Conservation (phyloP, 495 filamentous ascomycete genomes). For the Cryomyces minteri region DNA sequence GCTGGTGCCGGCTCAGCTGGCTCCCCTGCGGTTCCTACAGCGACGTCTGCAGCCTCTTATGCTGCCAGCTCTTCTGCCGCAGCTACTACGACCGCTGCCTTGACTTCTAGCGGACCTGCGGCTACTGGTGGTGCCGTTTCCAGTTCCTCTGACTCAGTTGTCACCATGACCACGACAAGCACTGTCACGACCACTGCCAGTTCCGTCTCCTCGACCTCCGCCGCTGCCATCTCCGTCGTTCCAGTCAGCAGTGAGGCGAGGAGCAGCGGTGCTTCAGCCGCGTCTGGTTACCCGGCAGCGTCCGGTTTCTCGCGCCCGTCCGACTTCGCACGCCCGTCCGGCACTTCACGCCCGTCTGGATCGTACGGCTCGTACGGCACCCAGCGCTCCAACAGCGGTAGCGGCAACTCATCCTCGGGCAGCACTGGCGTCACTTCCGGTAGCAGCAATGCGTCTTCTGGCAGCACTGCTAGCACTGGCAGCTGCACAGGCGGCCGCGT, state of each 20-base stretch:
- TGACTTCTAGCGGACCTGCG: not conserved
- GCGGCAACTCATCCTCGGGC: not conserved
- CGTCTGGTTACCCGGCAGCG: not conserved
- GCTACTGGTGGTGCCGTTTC: not conserved
- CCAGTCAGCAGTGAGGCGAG: not conserved
- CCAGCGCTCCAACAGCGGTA: not conserved
- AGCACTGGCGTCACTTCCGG: not conserved
- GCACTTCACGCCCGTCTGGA: not conserved
- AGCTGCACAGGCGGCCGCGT: conserved; percentile 3
- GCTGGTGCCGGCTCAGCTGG: conserved; percentile 11
- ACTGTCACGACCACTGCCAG: conserved; percentile 3
- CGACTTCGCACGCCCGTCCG: not conserved
- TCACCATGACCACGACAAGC: too few relatives aligned
- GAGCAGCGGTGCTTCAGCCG: not conserved
- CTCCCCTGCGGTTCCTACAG: conserved; percentile 1
- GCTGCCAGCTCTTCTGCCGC: not conserved
- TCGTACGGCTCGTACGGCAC: too few relatives aligned
- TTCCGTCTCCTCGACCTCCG: not conserved
- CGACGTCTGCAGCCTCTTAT: not conserved
- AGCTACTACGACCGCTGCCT: not conserved
- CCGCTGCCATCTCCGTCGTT: not conserved
- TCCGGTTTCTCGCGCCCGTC: not conserved
- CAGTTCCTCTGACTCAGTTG: not conserved
- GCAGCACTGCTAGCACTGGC: conserved; percentile 1
- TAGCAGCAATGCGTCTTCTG: not conserved